Evolutionary conservation across 192 early-diverging fungal species (phyloP), one percentile per base, ranked within the genome.

Genomic region (Coemansia sp.): DNA sequence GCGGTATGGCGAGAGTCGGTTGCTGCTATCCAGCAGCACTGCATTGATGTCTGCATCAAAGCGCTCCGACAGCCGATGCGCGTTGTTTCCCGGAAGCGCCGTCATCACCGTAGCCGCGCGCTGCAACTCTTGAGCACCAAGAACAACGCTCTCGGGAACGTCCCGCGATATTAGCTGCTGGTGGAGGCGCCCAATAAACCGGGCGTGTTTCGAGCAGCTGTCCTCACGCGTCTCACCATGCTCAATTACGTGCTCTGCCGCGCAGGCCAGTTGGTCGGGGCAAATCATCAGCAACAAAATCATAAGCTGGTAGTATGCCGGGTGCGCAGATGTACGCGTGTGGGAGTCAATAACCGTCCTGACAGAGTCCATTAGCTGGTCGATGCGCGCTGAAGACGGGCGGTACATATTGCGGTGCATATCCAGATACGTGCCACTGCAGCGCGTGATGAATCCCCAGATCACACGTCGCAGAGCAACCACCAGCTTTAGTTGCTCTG

Each of bases 381-480:
- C 76, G 50, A 79, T 64, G 27, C 74, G 66, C 32, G 51, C 56
- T 4, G 74, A 63, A 20, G 71, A 30, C 11, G 64, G 69, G n/a
- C 76, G 76, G 32, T 59, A 68, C 57, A 71, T 64, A 61, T 63
- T 84, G 57, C 87, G 86, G 72, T 91, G 92, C 52, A 95, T 79
- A 53, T 85, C 84, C 39, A 91, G 85, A 72, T 93, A 98, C 58
- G 95, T 94, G 7, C 84, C 75, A 0, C 92, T 90, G 68, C 92
- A 95, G 10, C 88, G 85, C 59, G 93, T 88, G 36, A 98, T 95
- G 88, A 94, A 98, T 75, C 90, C 89, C 95, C 94, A 96, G 64
- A 98, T 93, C 5, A 87, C 87, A 25, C 89, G 88, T 21, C 93
- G 87, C 57, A 96, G 82, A 14, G 90, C 85, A 9, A 89, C 82